Evolutionary conservation across 179 eudicot genomes (phyloP), one percentile per base, ranked within the genome.

Genomic region (Dionaea muscipula): DNA sequence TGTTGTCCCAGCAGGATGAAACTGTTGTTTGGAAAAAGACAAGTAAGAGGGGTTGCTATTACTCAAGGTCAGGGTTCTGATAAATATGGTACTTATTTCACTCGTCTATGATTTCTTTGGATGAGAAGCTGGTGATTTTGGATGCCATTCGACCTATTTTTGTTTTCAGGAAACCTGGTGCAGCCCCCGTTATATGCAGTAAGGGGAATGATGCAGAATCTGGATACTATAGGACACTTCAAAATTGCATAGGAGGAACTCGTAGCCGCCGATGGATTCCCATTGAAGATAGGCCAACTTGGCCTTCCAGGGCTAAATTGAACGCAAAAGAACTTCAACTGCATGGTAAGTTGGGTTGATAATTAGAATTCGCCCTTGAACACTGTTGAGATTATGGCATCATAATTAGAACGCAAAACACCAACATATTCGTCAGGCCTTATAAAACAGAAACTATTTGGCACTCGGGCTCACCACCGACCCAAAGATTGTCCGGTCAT

Each of bases 1-100:
- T 89, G 82, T 68, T 89, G 58, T 69, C 94, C 17, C 99, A 93
- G 67, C 99, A 93, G 72, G 99, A 89, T 60, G 94, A 83, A 64
- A 93, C 99, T 31, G 99, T 83, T 28, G 94, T 85, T 10, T 93
- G 99, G 99, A 93, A 78, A 67, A 93, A 93, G 76, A 80, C 94
- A 24, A 64, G 80, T 67, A 83, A 76, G 65, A 77, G 77, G 61
- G 65, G 73, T 56, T 85, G 96, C 59, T 85, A 89, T 77, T 70
- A 56, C 49, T 66, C 84, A 24, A 81, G 94, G 99, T 89, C 43
- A 76, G 87, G 57, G 19, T 17, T 64, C 47, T 45, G 21, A 23
- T 22, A 8, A 26, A 26, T 24, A 12, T 5, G 8, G 31, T 14
- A 11, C 13, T 49, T 49, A 12, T 25, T 47, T 20, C 20, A 20